Percentiles rank a stretch among this genome's conserved stretches.
Conservation (phyloP, 2,329 filamentous ascomycete genomes). For the Verticillium alfalfae region DNA sequence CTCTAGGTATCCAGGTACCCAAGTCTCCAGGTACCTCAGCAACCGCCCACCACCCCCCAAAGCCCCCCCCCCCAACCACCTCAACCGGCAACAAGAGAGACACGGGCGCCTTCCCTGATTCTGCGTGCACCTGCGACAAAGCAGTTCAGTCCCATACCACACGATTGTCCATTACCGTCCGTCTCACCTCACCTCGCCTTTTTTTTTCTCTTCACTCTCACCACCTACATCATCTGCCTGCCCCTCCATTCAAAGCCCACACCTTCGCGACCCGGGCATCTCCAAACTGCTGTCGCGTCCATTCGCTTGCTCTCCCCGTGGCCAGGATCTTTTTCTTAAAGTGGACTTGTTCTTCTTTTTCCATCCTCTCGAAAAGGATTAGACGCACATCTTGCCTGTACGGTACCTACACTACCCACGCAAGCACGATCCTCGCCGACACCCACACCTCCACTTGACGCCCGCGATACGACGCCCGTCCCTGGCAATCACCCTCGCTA, state of each 20-base stretch:
- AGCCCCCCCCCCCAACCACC: background rate
- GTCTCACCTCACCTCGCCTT: background rate
- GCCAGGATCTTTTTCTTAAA: background rate
- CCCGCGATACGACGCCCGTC: slow-evolving; percentile 1
- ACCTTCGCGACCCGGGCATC: background rate
- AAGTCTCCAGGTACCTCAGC: background rate
- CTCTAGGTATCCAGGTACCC: background rate
- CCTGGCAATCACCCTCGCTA: background rate
- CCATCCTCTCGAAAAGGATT: background rate
- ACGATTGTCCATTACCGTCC: background rate
- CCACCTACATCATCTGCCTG: background rate
- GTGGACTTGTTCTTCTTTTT: background rate
- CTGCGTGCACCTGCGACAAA: background rate
- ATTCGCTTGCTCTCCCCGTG: background rate
- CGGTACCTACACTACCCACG: background rate
- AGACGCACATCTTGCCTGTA: background rate
- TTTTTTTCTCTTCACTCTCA: background rate
- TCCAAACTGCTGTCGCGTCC: background rate
- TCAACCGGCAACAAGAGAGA: background rate
- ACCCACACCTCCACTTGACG: background rate
- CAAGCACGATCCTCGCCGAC: background rate
- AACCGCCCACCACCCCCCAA: background rate
- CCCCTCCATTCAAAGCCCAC: background rate
- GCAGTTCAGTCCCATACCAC: background rate
- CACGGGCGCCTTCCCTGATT: background rate